A percentile compares a stretch with the other conserved stretches of the same genome.
Evolutionary conservation across 2,329 filamentous ascomycete genomes (phyloP).

Genomic region (Aspergillus proliferans): DNA sequence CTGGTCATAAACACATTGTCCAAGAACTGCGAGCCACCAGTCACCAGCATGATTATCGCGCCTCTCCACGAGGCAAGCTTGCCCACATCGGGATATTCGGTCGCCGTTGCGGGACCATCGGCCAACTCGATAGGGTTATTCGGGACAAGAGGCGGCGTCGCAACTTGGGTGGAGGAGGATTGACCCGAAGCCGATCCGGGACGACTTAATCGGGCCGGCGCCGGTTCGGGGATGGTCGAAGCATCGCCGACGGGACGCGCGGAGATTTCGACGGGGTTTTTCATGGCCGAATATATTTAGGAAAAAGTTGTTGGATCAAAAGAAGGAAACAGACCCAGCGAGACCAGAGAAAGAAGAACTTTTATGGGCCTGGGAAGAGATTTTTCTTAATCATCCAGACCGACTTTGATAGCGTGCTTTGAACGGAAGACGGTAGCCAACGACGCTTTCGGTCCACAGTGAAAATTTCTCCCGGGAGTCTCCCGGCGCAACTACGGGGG

Average conservation of each 20-base stretch:
- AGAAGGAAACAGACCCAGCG: background rate
- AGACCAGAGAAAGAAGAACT: background rate
- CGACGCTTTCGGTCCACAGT: too few relatives aligned
- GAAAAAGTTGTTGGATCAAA: background rate
- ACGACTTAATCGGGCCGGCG: background rate
- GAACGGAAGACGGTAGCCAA: too few relatives aligned
- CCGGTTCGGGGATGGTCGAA: background rate
- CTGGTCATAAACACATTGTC: constrained; percentile 43
- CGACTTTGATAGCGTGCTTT: too few relatives aligned
- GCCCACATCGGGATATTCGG: constrained; percentile 24
- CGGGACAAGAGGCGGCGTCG: background rate
- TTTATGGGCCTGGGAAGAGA: background rate
- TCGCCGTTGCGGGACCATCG: background rate
- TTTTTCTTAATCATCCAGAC: too few relatives aligned
- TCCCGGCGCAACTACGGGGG: too few relatives aligned
- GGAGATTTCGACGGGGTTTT: background rate
- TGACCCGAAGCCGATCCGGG: background rate
- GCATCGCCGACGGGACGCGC: background rate
- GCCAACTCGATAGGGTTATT: background rate
- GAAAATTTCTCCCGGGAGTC: too few relatives aligned
- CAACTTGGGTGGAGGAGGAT: background rate
- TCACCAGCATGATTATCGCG: constrained; percentile 33
- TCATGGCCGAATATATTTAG: background rate
- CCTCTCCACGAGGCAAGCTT: constrained; percentile 35
- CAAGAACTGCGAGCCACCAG: constrained; percentile 39